phyloP scores from a whole-genome alignment of 306 rosid genomes.

The Cicer arietinum region DNA sequence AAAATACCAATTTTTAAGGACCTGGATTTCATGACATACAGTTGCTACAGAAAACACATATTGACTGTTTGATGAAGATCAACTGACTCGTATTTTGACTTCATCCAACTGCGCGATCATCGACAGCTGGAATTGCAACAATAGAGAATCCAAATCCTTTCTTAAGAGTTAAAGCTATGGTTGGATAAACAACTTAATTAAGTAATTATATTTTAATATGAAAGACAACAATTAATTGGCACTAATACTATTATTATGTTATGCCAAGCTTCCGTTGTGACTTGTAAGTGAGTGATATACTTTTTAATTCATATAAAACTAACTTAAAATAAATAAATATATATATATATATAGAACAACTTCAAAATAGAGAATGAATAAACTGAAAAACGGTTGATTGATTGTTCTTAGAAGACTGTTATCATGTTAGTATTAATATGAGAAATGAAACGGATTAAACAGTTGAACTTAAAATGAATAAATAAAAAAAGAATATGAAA shows the following conservation, averaged over 20 bases:
- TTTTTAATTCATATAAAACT: too few species aligned
- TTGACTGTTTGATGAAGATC: too few species aligned
- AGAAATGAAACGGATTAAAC: neutral
- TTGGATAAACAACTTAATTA: too few species aligned
- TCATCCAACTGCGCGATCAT: neutral
- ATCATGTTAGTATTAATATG: too few species aligned
- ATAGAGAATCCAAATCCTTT: neutral
- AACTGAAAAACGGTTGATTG: neutral
- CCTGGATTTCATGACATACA: neutral
- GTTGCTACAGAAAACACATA: too few species aligned
- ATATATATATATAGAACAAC: neutral
- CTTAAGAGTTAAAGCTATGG: too few species aligned
- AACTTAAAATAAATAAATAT: slow-evolving; percentile 50
- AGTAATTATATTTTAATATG: too few species aligned
- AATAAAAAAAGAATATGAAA: too few species aligned
- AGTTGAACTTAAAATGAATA: too few species aligned
- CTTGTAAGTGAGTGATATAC: too few species aligned
- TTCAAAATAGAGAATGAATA: neutral
- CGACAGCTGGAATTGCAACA: neutral
- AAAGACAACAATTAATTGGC: slow-evolving; percentile 31
- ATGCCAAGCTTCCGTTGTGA: neutral
- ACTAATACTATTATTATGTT: too few species aligned
- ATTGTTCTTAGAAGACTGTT: neutral
- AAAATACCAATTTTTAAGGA: neutral
- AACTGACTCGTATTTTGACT: neutral